Evolutionary conservation across 768 basidiomycete species (phyloP).

Genomic region (Chalciporus chontae): DNA sequence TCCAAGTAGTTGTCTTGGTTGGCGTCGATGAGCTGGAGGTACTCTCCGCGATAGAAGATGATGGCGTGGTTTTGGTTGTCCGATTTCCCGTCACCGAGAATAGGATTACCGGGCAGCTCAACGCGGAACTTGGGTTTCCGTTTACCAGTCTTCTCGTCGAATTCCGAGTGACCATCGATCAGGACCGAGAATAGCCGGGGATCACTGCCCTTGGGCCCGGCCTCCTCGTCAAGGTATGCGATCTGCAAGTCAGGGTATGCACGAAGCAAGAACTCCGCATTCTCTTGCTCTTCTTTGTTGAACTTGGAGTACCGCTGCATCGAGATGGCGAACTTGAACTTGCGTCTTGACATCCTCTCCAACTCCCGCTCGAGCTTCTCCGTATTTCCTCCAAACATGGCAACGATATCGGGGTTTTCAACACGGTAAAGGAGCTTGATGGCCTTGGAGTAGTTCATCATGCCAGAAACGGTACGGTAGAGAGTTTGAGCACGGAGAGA

Average conservation of each 20-base stretch:
- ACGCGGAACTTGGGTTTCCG: conserved; percentile 96
- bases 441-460: conserved; percentile 99
- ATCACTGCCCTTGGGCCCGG: conserved; percentile 84
- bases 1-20: conserved; percentile 99
- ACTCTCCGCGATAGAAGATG: conserved; percentile 98
- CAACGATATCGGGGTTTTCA: conserved; percentile 97
- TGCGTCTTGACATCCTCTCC: conserved; percentile 94
- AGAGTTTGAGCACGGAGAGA: conserved; percentile 97
- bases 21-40: conserved; percentile 97
- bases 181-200: conserved; percentile 86
- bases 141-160: conserved; percentile 83
- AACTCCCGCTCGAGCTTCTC: conserved; percentile 94
- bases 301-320: conserved; percentile 99
- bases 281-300: conserved; percentile 98
- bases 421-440: conserved; percentile 99
- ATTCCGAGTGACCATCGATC: conserved; percentile 96
- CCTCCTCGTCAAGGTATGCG: conserved; percentile 96
- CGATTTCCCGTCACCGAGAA: conserved; percentile 97
- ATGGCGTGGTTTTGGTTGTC: conserved; percentile 99
- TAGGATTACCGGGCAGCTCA: conserved; percentile 97
- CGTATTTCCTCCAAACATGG: conserved; percentile 94
- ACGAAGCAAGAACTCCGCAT: conserved; percentile 94
- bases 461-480: conserved; percentile 97
- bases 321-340: conserved; percentile 97
- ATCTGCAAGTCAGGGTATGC: conserved; percentile 99